Evolutionary conservation across 116 monocot genomes (phyloP).

Genomic region (Zostera marina): DNA sequence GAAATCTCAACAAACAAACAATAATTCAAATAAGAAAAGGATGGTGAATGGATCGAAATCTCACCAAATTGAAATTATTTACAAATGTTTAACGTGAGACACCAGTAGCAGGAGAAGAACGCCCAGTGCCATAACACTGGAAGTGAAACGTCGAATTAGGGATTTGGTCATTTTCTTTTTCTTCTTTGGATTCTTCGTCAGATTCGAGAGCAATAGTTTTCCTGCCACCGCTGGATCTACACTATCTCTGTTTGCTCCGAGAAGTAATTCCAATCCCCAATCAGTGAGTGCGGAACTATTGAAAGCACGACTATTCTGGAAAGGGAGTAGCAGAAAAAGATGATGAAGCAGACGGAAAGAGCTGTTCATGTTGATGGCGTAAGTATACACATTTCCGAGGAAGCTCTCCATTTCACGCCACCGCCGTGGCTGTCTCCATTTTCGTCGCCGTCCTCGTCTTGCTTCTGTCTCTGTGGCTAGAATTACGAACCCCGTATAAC

Average conservation of each 20-base stretch:
- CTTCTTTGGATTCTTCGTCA: not conserved
- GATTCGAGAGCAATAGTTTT: not conserved
- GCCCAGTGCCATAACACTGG: not conserved
- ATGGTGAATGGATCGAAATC: not conserved
- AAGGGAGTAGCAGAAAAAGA: not conserved
- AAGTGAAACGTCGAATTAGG: not conserved
- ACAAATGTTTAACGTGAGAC: not conserved
- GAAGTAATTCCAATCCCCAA: not conserved
- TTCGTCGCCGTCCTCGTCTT: too few relatives aligned
- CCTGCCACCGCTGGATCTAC: not conserved
- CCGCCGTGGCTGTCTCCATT: too few relatives aligned
- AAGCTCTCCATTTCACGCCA: too few relatives aligned
- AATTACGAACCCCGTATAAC: too few relatives aligned
- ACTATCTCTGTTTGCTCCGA: not conserved
- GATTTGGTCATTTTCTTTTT: not conserved
- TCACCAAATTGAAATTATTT: not conserved
- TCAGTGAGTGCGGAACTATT: not conserved
- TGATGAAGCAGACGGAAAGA: not conserved
- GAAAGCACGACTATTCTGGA: not conserved
- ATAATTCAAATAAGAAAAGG: not conserved
- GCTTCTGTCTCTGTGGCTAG: too few relatives aligned
- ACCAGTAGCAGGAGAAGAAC: not conserved
- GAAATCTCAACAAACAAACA: not conserved
- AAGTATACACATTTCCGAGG: too few relatives aligned
- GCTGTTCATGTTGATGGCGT: too few relatives aligned